Conservation (phyloP, 441 rosid genomes). For the Euphorbia neoarborescens region DNA sequence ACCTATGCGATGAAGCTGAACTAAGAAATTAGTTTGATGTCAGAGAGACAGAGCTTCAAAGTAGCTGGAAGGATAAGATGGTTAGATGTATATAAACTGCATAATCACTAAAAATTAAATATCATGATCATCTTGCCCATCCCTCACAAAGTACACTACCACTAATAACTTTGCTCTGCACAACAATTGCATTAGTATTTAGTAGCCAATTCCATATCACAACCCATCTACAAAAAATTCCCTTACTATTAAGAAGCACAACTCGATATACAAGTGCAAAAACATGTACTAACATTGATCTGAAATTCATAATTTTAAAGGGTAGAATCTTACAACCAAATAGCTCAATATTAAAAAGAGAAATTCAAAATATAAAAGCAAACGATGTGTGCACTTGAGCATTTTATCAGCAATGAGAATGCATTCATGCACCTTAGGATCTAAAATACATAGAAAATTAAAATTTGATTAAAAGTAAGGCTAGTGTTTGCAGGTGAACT, state of each 20-base stretch:
- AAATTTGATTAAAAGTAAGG: conserved; percentile 8
- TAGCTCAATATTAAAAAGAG: not conserved
- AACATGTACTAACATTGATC: not conserved
- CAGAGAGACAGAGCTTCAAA: too few species aligned
- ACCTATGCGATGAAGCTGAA: too few species aligned
- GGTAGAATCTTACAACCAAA: not conserved
- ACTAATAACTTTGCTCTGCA: not conserved
- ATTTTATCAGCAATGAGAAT: not conserved
- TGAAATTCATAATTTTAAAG: not conserved
- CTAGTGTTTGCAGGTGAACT: conserved; percentile 14
- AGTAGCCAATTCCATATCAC: not conserved
- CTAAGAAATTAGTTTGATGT: too few species aligned
- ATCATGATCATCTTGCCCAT: not conserved
- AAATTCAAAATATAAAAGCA: not conserved
- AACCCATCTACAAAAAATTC: not conserved
- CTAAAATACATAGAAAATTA: conserved; percentile 4
- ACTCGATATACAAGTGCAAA: not conserved
- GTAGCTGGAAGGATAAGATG: not conserved
- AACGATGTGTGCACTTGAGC: not conserved
- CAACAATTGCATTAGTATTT: not conserved
- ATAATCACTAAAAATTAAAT: not conserved
- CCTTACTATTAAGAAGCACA: not conserved
- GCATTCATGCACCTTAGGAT: not conserved
- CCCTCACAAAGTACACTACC: not conserved
- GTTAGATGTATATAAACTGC: not conserved